Evolutionary conservation across 176 grass and related monocot genomes (phyloP).

Genomic region (Microstegium vimineum): DNA sequence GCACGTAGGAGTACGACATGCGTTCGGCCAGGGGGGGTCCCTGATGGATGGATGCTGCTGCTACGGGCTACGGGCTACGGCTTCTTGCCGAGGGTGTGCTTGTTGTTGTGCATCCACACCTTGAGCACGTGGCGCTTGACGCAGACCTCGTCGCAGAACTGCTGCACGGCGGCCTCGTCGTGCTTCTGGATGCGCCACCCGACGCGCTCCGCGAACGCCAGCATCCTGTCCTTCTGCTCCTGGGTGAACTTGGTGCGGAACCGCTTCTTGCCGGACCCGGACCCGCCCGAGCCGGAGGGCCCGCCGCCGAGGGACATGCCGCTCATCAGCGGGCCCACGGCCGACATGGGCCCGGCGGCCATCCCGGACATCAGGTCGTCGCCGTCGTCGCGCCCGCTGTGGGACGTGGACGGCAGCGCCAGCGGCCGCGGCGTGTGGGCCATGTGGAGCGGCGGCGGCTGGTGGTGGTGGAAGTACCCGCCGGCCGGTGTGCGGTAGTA

Average conservation of each 20-base stretch:
- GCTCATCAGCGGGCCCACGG: constrained; percentile 25
- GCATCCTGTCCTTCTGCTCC: constrained; percentile 97
- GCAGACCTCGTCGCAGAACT: constrained; percentile 81
- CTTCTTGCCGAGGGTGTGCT: constrained; percentile 93
- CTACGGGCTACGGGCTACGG: constrained; percentile 5
- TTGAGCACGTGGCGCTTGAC: constrained; percentile 90
- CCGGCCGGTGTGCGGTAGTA: constrained; percentile 59
- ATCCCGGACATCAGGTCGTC: constrained; percentile 43
- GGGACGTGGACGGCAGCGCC: constrained; percentile 53
- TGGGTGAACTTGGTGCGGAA: constrained; percentile 85
- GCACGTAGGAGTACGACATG: background rate
- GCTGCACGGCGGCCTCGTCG: constrained; percentile 81
- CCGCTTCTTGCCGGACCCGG: constrained; percentile 76
- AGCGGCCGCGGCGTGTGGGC: constrained; percentile 17
- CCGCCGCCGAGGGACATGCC: constrained; percentile 38
- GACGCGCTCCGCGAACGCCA: constrained; percentile 75
- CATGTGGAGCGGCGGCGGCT: constrained; percentile 20
- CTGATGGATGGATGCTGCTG: background rate
- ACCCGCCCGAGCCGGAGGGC: constrained; percentile 41
- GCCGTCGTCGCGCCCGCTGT: constrained; percentile 40
- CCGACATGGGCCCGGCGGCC: constrained; percentile 37
- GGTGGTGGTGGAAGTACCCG: constrained; percentile 46
- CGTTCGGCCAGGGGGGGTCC: background rate
- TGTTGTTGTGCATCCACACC: constrained; percentile 99
- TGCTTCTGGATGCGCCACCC: constrained; percentile 98